A percentile compares a stretch with the other conserved stretches of the same genome.
Conservation (phyloP, 768 basidiomycete species). For the Tylopilus sp. region DNA sequence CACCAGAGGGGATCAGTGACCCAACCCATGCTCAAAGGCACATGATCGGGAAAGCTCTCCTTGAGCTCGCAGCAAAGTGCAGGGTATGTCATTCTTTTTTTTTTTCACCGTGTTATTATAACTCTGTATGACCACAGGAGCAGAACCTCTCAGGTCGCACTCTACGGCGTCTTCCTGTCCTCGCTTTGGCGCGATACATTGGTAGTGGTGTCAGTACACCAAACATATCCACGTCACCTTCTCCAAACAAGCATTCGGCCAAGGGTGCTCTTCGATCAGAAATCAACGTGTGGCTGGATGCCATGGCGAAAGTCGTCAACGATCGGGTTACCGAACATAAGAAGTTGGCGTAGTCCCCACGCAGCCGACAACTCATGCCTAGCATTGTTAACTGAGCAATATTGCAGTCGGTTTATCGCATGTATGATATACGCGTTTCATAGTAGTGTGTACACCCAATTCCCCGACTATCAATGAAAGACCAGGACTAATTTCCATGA, state of each 20-base stretch:
- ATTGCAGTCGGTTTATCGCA: background rate
- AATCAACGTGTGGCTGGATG: conserved; percentile 77
- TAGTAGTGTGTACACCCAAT: conserved; percentile 7
- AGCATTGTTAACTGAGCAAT: background rate
- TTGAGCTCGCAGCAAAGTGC: conserved; percentile 72
- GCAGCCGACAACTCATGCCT: background rate
- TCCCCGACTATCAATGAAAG: background rate
- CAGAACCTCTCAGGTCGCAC: conserved; percentile 92
- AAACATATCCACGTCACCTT: conserved; percentile 9
- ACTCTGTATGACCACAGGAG: conserved; percentile 34
- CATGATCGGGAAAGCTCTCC: conserved; percentile 53
- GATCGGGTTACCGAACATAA: conserved; percentile 54
- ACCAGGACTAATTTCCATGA: conserved; percentile 9
- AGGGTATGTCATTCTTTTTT: conserved; percentile 49
- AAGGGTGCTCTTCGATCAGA: conserved; percentile 20
- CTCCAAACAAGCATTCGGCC: conserved; percentile 3
- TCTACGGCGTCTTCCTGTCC: conserved; percentile 88
- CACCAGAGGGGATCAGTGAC: conserved; percentile 7
- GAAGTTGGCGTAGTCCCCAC: conserved; percentile 38
- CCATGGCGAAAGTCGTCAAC: conserved; percentile 74
- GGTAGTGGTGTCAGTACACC: conserved; percentile 39
- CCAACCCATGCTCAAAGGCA: conserved; percentile 48
- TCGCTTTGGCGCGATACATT: conserved; percentile 85
- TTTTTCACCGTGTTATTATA: background rate
- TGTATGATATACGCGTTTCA: background rate